Conservation (phyloP, 1,139 yeast species). For the Taiozyma sp. region DNA sequence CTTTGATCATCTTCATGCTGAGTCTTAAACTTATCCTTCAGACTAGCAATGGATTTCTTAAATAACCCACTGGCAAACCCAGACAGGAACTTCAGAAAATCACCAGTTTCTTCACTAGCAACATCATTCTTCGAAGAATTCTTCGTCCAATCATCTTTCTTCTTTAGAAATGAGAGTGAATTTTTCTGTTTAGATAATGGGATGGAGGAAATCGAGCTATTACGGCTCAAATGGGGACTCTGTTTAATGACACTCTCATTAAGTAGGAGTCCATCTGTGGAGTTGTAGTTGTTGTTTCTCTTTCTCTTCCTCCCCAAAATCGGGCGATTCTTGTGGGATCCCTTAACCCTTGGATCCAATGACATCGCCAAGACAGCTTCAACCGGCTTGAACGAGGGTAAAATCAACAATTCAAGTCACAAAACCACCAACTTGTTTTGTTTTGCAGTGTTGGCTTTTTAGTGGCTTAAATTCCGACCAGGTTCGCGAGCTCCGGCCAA, state of each 20-base stretch:
- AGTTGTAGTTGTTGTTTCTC: slow-evolving; percentile 3
- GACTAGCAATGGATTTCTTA: slow-evolving; percentile 1
- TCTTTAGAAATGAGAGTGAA: background rate
- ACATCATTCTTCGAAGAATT: slow-evolving; percentile 6
- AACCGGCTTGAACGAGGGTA: background rate
- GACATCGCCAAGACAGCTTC: background rate
- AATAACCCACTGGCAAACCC: background rate
- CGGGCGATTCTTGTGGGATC: slow-evolving; percentile 5
- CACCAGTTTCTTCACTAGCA: slow-evolving; percentile 8
- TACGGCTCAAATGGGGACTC: slow-evolving; percentile 5
- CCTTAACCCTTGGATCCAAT: background rate
- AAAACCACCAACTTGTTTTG: background rate
- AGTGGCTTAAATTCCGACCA: background rate
- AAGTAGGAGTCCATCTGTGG: slow-evolving; percentile 3
- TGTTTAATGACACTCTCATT: slow-evolving; percentile 3
- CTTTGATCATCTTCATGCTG: background rate
- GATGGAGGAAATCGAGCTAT: slow-evolving; percentile 1
- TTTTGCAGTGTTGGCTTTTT: background rate
- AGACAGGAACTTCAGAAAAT: background rate
- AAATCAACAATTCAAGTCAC: background rate
- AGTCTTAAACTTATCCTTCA: background rate
- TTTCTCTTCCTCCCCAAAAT: slow-evolving; percentile 9
- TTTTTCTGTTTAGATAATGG: background rate
- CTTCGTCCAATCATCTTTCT: slow-evolving; percentile 2
- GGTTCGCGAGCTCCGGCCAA: too few relatives aligned